Conservation (phyloP, 305 asterid species). For the Solanum aculeatissimum region DNA sequence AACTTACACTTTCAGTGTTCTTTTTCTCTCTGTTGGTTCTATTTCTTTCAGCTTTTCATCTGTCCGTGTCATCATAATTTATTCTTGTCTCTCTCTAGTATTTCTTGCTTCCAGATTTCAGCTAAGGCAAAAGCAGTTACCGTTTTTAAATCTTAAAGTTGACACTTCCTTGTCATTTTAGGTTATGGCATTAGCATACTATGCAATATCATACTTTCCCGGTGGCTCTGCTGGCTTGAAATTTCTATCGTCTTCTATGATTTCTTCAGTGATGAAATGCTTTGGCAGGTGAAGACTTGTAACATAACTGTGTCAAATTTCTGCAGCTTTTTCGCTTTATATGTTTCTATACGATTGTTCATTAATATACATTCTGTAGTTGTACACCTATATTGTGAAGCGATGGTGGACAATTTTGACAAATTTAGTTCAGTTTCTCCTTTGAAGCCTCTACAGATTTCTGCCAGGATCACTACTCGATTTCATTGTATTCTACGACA, state of each 20-base stretch:
- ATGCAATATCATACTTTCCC: slow-evolving; percentile 84
- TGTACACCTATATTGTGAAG: not conserved
- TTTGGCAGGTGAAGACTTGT: slow-evolving; percentile 50
- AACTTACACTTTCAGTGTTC: slow-evolving; percentile 3
- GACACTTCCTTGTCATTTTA: slow-evolving; percentile 13
- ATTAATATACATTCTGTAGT: not conserved
- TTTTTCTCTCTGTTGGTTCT: not conserved
- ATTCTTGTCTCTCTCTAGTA: not conserved
- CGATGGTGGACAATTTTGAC: not conserved
- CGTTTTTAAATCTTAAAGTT: not conserved
- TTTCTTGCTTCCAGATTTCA: not conserved
- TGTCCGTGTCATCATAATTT: not conserved
- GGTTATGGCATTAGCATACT: slow-evolving; percentile 83
- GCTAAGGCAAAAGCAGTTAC: not conserved
- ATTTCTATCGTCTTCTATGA: slow-evolving; percentile 68
- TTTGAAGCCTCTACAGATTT: not conserved
- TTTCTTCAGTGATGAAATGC: slow-evolving; percentile 54
- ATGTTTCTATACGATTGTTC: not conserved
- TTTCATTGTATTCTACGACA: not conserved
- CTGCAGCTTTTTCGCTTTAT: not conserved
- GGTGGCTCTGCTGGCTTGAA: slow-evolving; percentile 92
- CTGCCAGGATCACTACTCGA: not conserved
- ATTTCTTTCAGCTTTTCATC: not conserved
- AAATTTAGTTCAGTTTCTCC: not conserved
- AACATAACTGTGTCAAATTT: not conserved